Conservation (phyloP, 148 eudicot genomes). For the Hydrangea macrophylla region DNA sequence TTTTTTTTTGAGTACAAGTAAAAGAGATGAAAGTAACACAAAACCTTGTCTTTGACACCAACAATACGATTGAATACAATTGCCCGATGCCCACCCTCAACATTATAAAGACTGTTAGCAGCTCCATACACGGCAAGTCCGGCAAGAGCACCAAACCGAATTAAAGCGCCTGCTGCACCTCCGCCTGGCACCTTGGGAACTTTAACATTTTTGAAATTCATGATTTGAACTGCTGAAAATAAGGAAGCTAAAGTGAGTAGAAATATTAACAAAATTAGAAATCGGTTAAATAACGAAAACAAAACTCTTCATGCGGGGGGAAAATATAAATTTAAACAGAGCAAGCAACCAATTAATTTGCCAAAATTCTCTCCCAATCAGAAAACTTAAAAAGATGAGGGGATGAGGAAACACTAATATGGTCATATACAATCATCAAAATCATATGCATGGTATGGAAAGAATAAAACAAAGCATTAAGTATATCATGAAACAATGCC, state of each 20-base stretch:
- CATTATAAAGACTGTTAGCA: constrained; percentile 81
- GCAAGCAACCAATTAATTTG: not conserved
- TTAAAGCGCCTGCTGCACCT: constrained; percentile 64
- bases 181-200: constrained; percentile 86
- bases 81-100: constrained; percentile 93
- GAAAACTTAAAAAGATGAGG: not conserved
- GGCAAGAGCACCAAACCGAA: constrained; percentile 58
- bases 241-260: constrained; percentile 1
- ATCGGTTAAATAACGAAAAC: not conserved
- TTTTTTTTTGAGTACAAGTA: not conserved
- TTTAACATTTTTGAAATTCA: constrained; percentile 81
- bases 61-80: constrained; percentile 84
- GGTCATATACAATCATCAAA: not conserved
- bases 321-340: not conserved
- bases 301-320: not conserved
- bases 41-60: constrained; percentile 89
- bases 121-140: constrained; percentile 69
- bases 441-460: not conserved
- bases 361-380: not conserved
- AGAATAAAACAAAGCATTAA: too few species aligned
- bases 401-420: not conserved
- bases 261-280: not conserved
- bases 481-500: too few species aligned
- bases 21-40: not conserved
- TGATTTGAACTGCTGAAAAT: constrained; percentile 27